phyloP scores from a whole-genome alignment of 768 basidiomycete genomes.

The Filobasidium wieringae region DNA sequence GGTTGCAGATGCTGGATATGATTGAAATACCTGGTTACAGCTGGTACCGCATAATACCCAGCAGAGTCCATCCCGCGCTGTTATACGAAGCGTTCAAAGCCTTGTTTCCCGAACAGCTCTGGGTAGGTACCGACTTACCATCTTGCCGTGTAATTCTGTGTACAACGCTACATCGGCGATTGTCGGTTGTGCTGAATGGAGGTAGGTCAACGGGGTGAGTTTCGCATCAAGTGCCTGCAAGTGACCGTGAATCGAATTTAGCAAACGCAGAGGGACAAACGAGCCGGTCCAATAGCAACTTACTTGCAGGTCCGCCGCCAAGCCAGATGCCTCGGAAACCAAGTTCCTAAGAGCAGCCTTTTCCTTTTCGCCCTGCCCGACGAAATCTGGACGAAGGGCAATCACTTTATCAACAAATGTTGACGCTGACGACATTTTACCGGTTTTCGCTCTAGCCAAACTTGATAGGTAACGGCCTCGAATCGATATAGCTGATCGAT shows the following conservation, averaged over 20 bases:
- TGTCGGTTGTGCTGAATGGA: conserved; percentile 71
- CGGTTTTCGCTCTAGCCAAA: too few species aligned
- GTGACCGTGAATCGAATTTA: neutral
- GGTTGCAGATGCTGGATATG: conserved; percentile 67
- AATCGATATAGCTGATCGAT: too few species aligned
- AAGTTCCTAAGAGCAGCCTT: conserved; percentile 25
- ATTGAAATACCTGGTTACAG: conserved; percentile 86
- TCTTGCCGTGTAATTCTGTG: conserved; percentile 66
- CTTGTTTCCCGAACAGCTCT: too few species aligned
- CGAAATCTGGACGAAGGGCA: conserved; percentile 26
- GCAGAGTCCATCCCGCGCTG: conserved; percentile 55
- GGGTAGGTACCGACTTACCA: conserved; percentile 49
- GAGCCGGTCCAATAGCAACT: conserved; percentile 11
- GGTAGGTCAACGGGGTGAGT: conserved; percentile 66
- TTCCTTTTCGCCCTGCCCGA: conserved; percentile 29
- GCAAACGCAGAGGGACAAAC: too few species aligned
- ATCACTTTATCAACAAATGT: conserved; percentile 29
- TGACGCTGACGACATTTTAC: too few species aligned
- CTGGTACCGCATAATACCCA: conserved; percentile 68
- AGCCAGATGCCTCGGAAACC: conserved; percentile 18
- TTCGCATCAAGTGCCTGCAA: conserved; percentile 59
- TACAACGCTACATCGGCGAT: conserved; percentile 86
- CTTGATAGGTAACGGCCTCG: too few species aligned
- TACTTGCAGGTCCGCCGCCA: conserved; percentile 28
- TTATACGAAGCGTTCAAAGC: conserved; percentile 43